These are phyloP conservation scores for Leptographium radiaticola DNA, from an alignment of 2,329 filamentous ascomycete species.

Conservation along the genomic window DNA sequence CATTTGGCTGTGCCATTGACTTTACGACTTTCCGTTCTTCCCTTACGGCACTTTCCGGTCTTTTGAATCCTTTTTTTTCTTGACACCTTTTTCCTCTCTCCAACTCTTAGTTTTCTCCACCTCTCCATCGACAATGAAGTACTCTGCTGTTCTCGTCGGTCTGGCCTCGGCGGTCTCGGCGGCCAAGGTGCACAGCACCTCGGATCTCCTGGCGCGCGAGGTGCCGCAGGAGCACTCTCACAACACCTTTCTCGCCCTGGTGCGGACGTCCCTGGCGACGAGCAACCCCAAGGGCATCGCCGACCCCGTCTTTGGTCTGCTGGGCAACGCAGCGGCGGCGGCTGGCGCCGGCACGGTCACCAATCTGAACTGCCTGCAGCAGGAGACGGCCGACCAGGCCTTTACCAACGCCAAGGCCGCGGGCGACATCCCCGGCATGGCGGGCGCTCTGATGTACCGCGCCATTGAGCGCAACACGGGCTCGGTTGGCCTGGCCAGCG, in stretches of 20 bases:
- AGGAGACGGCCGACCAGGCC: slow-evolving; percentile 44
- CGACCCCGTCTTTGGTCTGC: slow-evolving; percentile 34
- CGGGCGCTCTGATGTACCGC: slow-evolving; percentile 38
- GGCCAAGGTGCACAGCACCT: not conserved
- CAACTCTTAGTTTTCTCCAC: not conserved
- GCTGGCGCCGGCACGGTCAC: slow-evolving; percentile 17
- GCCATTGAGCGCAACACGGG: slow-evolving; percentile 48
- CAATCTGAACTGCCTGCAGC: slow-evolving; percentile 45
- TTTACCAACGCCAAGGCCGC: slow-evolving; percentile 47
- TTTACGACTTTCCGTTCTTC: not conserved
- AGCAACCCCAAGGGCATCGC: slow-evolving; percentile 36
- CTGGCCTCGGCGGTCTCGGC: slow-evolving; percentile 9
- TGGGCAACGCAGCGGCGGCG: slow-evolving; percentile 29
- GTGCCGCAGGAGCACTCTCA: slow-evolving; percentile 41
- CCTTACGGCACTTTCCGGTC: not conserved
- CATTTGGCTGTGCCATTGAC: not conserved
- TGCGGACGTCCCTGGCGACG: slow-evolving; percentile 23
- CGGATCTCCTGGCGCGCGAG: slow-evolving; percentile 22
- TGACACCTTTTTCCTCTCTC: not conserved
- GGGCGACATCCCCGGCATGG: slow-evolving; percentile 37
- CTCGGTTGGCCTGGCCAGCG: slow-evolving; percentile 41
- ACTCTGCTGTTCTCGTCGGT: slow-evolving; percentile 2
- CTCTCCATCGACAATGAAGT: not conserved
- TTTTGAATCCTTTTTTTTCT: not conserved
- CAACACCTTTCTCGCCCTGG: slow-evolving; percentile 26